These are phyloP conservation scores for Rubia yunnanensis DNA, from an alignment of 257 asterid genomes.

Conservation along the genomic window DNA sequence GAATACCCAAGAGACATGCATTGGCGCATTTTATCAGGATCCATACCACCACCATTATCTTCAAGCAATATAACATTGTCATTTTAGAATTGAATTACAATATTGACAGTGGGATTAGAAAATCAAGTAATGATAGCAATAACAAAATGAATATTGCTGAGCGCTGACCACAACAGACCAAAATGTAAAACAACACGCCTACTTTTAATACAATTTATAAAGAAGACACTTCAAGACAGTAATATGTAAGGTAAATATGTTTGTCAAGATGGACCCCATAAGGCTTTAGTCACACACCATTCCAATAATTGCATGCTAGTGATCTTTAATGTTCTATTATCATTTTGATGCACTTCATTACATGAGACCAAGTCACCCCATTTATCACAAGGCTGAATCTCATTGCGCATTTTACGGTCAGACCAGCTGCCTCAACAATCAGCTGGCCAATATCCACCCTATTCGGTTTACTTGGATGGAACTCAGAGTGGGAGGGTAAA, in stretches of 20 bases:
- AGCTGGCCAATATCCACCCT: not conserved
- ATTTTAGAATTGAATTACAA: not conserved
- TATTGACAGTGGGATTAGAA: too few relatives aligned
- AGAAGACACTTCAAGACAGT: not conserved
- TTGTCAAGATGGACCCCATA: too few relatives aligned
- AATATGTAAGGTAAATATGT: not conserved
- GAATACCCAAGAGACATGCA: conserved; percentile 99
- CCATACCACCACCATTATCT: conserved; percentile 99
- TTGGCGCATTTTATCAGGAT: conserved; percentile 81
- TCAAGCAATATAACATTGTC: not conserved
- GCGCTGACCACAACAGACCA: not conserved
- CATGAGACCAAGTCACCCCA: too few relatives aligned
- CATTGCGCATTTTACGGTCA: too few relatives aligned
- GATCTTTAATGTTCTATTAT: too few relatives aligned
- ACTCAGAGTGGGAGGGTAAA: not conserved
- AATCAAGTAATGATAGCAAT: not conserved
- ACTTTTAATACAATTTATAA: not conserved
- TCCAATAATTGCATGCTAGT: too few relatives aligned
- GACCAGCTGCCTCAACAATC: not conserved
- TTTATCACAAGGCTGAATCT: too few relatives aligned
- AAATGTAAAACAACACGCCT: not conserved
- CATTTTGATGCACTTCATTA: too few relatives aligned
- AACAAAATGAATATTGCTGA: not conserved
- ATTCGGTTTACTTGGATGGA: not conserved
- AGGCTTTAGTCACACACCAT: too few relatives aligned